Evolutionary conservation across 2,329 filamentous ascomycete genomes (phyloP).

Genomic region (Ilyonectria robusta): DNA sequence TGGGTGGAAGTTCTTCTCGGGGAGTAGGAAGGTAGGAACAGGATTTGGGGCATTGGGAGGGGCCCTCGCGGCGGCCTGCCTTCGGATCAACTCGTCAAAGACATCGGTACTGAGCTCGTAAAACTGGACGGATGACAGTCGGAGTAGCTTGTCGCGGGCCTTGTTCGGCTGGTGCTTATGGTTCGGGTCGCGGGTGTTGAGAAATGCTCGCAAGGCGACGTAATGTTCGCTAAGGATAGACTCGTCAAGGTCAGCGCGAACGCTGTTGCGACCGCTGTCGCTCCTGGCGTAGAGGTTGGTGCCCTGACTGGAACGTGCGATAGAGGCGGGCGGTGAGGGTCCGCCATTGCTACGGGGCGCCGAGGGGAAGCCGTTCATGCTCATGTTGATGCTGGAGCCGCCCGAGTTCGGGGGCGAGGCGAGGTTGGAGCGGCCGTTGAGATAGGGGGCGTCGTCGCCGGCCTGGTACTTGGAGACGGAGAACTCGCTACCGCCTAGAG

Average conservation of each 20-base stretch:
- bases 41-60: conserved; percentile 66
- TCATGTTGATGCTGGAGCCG: conserved; percentile 68
- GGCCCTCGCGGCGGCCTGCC: conserved; percentile 77
- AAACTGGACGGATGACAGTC: conserved; percentile 92
- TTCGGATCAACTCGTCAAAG: conserved; percentile 91
- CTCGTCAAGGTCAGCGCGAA: conserved; percentile 73
- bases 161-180: conserved; percentile 84
- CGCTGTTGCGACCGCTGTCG: conserved; percentile 73
- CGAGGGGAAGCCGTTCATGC: conserved; percentile 73
- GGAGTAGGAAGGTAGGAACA: conserved; percentile 81
- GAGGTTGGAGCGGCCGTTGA: conserved; percentile 70
- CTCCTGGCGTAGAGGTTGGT: conserved; percentile 76
- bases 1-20: conserved; percentile 92
- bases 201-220: conserved; percentile 80
- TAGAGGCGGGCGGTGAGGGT: conserved; percentile 89
- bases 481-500: conserved; percentile 88
- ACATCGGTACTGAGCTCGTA: conserved; percentile 98
- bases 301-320: conserved; percentile 88
- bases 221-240: conserved; percentile 84
- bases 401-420: conserved; percentile 80
- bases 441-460: conserved; percentile 67
- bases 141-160: conserved; percentile 93
- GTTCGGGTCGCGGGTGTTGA: conserved; percentile 83
- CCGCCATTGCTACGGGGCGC: conserved; percentile 71
- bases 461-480: conserved; percentile 78